Percentiles rank a stretch among this genome's conserved stretches.
Evolutionary conservation across 2,329 filamentous ascomycete genomes (phyloP).

Genomic region (Exophiala lecanii-corni): DNA sequence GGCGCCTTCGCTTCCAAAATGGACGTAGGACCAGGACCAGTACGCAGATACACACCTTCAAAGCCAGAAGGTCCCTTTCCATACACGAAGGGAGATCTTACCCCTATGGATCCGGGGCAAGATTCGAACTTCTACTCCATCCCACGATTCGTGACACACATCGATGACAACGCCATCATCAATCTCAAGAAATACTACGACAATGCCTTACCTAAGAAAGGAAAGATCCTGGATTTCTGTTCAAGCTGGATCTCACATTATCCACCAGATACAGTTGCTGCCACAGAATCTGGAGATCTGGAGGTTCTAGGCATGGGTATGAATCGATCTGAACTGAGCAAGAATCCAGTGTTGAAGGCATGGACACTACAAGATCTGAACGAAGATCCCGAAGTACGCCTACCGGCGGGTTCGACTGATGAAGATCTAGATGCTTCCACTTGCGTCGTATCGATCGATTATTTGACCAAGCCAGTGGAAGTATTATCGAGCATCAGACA

Average conservation of each 20-base stretch:
- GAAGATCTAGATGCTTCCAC: conserved; percentile 42
- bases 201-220: conserved; percentile 37
- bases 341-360: conserved; percentile 36
- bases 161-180: conserved; percentile 47
- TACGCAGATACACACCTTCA: conserved; percentile 19
- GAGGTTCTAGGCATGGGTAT: conserved; percentile 47
- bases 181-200: conserved; percentile 45
- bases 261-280: conserved; percentile 30
- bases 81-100: conserved; percentile 25
- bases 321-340: conserved; percentile 42
- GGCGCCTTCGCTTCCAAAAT: conserved; percentile 15
- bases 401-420: conserved; percentile 9
- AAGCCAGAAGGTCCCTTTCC: conserved; percentile 24
- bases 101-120: conserved; percentile 24
- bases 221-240: conserved; percentile 48
- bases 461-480: conserved; percentile 44
- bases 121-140: conserved; percentile 27
- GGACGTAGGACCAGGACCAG: conserved; percentile 1
- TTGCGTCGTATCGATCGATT: conserved; percentile 51
- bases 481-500: conserved; percentile 41
- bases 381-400: conserved; percentile 30
- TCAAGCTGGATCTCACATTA: conserved; percentile 49
- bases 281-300: conserved; percentile 27
- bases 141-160: conserved; percentile 51
- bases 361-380: conserved; percentile 45